Evolutionary conservation across 768 basidiomycete genomes (phyloP).

Genomic region (Hericium coralloides): DNA sequence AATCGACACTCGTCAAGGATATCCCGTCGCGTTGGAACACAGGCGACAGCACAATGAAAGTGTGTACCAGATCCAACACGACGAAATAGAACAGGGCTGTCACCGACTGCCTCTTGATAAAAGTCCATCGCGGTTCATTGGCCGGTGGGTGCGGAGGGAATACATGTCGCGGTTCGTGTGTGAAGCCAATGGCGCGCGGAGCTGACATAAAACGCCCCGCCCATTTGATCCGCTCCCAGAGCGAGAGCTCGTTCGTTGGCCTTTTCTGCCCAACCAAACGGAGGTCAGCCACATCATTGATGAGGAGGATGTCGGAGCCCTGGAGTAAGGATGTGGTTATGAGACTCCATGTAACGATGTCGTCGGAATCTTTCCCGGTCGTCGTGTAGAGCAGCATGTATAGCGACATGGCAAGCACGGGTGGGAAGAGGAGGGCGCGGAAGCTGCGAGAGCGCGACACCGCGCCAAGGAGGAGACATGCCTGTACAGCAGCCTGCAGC

Average conservation of each 20-base stretch:
- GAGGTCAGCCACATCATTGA: not conserved
- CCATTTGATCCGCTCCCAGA: not conserved
- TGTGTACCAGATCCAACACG: not conserved
- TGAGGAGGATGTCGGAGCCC: not conserved
- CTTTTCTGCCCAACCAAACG: not conserved
- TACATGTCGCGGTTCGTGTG: not conserved
- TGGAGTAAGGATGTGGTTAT: not conserved
- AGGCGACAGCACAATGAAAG: not conserved
- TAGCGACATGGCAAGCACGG: not conserved
- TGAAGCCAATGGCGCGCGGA: not conserved
- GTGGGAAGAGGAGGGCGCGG: not conserved
- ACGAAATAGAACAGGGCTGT: not conserved
- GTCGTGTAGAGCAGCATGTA: not conserved
- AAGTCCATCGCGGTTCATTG: not conserved
- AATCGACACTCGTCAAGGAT: not conserved
- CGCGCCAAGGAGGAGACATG: not conserved
- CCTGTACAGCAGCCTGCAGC: not conserved
- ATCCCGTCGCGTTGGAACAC: not conserved
- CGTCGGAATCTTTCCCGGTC: not conserved
- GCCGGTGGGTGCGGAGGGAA: not conserved
- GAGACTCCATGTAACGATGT: not conserved
- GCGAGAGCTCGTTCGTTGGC: not conserved
- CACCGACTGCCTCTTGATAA: not conserved
- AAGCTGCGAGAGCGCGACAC: not conserved
- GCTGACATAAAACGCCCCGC: not conserved